phyloP scores from a whole-genome alignment of 306 rosid genomes.

The Quercus agrifolia region DNA sequence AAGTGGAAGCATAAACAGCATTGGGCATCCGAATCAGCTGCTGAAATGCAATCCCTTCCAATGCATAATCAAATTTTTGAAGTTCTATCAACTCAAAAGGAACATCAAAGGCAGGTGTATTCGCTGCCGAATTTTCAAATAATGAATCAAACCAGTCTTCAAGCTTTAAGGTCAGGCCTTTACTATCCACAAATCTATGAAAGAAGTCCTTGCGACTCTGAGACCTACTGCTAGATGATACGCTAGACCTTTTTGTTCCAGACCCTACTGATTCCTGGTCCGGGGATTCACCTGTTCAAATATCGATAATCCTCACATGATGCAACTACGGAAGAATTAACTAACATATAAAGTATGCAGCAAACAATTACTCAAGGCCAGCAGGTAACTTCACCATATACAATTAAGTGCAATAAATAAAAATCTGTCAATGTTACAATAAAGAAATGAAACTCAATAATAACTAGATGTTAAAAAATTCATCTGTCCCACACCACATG shows the following conservation, averaged over 20 bases:
- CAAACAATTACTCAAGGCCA: neutral
- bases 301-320: neutral
- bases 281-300: slow-evolving; percentile 71
- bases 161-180: slow-evolving; percentile 52
- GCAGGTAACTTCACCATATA: neutral
- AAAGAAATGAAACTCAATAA: neutral
- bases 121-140: slow-evolving; percentile 35
- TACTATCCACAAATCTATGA: slow-evolving; percentile 66
- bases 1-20: slow-evolving; percentile 78
- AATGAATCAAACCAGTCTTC: slow-evolving; percentile 76
- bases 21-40: slow-evolving; percentile 93
- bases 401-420: neutral
- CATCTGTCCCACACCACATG: too few relatives aligned
- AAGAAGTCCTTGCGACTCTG: slow-evolving; percentile 77
- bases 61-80: slow-evolving; percentile 94
- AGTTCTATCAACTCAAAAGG: slow-evolving; percentile 95
- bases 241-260: slow-evolving; percentile 84
- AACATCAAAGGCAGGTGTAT: slow-evolving; percentile 63
- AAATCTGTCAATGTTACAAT: neutral
- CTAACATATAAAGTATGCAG: slow-evolving; percentile 2
- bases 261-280: slow-evolving; percentile 91
- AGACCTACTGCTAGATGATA: slow-evolving; percentile 74
- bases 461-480: too few relatives aligned
- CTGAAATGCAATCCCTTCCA: slow-evolving; percentile 95
- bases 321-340: slow-evolving; percentile 19